Percentiles rank a stretch among this genome's conserved stretches.
These are phyloP conservation scores for Cyberlindnera japonica DNA, from an alignment of 805 yeast species.

Conservation along the genomic window DNA sequence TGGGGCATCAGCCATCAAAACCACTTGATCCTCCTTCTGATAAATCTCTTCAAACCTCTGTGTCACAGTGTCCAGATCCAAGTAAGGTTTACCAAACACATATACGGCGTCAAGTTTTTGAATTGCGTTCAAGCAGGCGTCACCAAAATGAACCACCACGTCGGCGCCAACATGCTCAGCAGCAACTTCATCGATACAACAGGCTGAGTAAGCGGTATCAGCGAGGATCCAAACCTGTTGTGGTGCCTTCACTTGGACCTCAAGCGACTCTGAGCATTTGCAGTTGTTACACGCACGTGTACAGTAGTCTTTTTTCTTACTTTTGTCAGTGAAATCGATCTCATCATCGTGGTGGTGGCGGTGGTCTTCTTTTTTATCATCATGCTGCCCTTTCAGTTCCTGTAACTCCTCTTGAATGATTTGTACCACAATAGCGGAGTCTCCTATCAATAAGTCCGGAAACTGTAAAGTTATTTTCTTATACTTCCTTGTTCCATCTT, in stretches of 20 bases:
- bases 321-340: constrained; percentile 3
- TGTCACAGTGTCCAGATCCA: constrained; percentile 41
- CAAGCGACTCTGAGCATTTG: constrained; percentile 25
- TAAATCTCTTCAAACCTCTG: constrained; percentile 41
- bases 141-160: constrained; percentile 88
- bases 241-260: not conserved
- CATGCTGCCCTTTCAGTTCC: constrained; percentile 5
- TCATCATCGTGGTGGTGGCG: constrained; percentile 4
- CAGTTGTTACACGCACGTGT: constrained; percentile 23
- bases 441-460: constrained; percentile 77
- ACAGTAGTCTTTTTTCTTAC: constrained; percentile 12
- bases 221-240: constrained; percentile 77
- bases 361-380: constrained; percentile 2
- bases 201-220: constrained; percentile 91
- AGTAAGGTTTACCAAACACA: constrained; percentile 66
- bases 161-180: constrained; percentile 90
- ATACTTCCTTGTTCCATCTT: constrained; percentile 31
- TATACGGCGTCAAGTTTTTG: constrained; percentile 71
- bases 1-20: constrained; percentile 76
- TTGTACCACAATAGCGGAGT: constrained; percentile 68
- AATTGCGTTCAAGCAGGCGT: constrained; percentile 84
- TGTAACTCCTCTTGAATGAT: constrained; percentile 38
- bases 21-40: constrained; percentile 38
- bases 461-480: constrained; percentile 77
- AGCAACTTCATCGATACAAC: constrained; percentile 96